Evolutionary conservation across 192 early-diverging fungal genomes (phyloP).

Genomic region (Coemansia sp.): DNA sequence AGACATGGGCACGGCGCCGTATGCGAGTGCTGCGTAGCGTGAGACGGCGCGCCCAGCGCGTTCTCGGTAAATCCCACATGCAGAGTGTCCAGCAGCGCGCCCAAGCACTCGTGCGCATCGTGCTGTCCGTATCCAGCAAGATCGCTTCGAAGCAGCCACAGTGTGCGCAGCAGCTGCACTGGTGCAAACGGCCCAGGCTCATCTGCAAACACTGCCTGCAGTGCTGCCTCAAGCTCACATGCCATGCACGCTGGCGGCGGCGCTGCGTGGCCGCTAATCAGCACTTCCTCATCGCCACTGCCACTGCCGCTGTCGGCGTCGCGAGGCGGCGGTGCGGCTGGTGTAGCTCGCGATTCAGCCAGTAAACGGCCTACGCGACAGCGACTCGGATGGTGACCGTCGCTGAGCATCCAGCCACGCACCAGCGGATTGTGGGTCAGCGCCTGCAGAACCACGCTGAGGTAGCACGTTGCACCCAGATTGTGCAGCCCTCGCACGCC

Average conservation of each 20-base stretch:
- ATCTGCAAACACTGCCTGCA: conserved; percentile 73
- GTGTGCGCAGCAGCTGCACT: conserved; percentile 74
- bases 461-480: conserved; percentile 94
- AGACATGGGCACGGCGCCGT: conserved; percentile 70
- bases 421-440: conserved; percentile 91
- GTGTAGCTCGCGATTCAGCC: background rate
- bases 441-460: conserved; percentile 90
- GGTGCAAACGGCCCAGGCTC: conserved; percentile 78
- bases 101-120: conserved; percentile 97
- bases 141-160: conserved; percentile 87
- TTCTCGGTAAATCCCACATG: conserved; percentile 67
- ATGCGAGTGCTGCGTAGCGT: conserved; percentile 20
- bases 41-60: conserved; percentile 1
- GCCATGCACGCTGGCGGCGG: conserved; percentile 70
- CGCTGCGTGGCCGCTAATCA: conserved; percentile 10
- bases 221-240: conserved; percentile 87
- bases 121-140: conserved; percentile 93
- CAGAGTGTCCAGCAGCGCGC: conserved; percentile 82
- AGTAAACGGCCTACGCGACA: conserved; percentile 54
- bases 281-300: conserved; percentile 12
- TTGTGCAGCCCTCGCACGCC: conserved; percentile 88
- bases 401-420: conserved; percentile 87
- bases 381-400: conserved; percentile 70
- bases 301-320: background rate
- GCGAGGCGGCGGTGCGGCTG: conserved; percentile 13